Conservation (phyloP, 495 filamentous ascomycete genomes). For the Neurospora tetrasperma region DNA sequence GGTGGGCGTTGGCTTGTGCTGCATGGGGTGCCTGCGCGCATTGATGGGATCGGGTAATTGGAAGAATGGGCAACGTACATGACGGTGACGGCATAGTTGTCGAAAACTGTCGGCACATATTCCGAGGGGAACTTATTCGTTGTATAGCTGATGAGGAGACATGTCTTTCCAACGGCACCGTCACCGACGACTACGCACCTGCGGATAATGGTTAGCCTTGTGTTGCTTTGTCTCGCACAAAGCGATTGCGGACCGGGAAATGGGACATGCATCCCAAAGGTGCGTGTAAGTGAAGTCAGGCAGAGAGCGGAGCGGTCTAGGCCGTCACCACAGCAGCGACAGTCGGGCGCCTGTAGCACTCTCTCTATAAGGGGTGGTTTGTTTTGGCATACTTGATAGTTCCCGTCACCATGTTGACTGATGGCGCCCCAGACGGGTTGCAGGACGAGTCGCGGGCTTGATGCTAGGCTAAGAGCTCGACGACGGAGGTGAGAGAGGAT, state of each 20-base stretch:
- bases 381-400: slow-evolving; percentile 63
- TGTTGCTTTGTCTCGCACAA: neutral
- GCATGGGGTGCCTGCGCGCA: neutral
- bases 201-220: slow-evolving; percentile 13
- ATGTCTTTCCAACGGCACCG: slow-evolving; percentile 98
- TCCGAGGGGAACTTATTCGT: slow-evolving; percentile 99
- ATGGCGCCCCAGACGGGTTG: slow-evolving; percentile 21
- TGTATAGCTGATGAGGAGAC: slow-evolving; percentile 96
- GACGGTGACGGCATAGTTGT: slow-evolving; percentile 98
- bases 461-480: slow-evolving; percentile 10
- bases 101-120: slow-evolving; percentile 98
- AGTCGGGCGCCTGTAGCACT: neutral
- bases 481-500: slow-evolving; percentile 9
- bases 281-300: neutral
- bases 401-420: slow-evolving; percentile 62
- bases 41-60: neutral
- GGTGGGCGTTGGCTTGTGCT: neutral
- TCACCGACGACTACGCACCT: slow-evolving; percentile 99
- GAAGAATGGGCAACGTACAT: slow-evolving; percentile 58
- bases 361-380: slow-evolving; percentile 2
- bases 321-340: neutral
- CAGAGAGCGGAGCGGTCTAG: neutral
- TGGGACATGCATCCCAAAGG: neutral
- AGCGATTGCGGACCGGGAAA: neutral
- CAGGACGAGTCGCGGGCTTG: slow-evolving; percentile 12